Percentiles rank a stretch among this genome's conserved stretches.
Evolutionary conservation across 495 filamentous ascomycete species (phyloP).

Genomic region (Apodospora peruviana): DNA sequence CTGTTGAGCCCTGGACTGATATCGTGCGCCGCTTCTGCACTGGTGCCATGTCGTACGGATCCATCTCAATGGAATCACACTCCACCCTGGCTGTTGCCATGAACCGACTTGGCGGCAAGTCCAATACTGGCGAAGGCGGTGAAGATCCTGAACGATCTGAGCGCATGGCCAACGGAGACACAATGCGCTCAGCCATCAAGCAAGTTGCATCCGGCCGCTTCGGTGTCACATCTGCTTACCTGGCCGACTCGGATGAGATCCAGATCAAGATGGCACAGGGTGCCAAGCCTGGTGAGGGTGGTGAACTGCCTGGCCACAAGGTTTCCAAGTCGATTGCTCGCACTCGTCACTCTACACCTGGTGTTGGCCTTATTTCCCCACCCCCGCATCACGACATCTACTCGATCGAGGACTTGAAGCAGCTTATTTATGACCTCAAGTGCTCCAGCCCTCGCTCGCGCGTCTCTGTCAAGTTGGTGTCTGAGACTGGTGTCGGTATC

Average conservation of each 20-base stretch:
- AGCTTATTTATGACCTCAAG: conserved; percentile 97
- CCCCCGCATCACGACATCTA: conserved; percentile 99
- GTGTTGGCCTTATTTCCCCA: conserved; percentile 97
- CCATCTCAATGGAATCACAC: conserved; percentile 99
- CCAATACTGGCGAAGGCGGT: conserved; percentile 97
- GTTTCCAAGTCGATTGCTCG: conserved; percentile 94
- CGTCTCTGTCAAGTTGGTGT: conserved; percentile 98
- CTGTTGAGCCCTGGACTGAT: conserved; percentile 98
- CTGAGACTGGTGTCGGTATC: conserved; percentile 96
- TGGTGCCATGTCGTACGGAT: conserved; percentile 99
- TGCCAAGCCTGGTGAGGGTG: conserved; percentile 97
- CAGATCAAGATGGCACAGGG: conserved; percentile 99
- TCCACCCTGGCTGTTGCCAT: conserved; percentile 96
- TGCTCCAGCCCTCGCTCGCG: conserved; percentile 93
- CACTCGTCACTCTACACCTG: conserved; percentile 96
- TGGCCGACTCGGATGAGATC: conserved; percentile 96
- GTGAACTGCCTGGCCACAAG: conserved; percentile 97
- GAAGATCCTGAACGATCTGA: conserved; percentile 92
- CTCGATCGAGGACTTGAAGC: conserved; percentile 97
- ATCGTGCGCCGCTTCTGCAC: conserved; percentile 97
- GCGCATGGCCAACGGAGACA: conserved; percentile 86
- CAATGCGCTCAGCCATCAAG: conserved; percentile 98
- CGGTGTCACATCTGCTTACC: conserved; percentile 95
- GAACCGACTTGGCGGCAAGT: conserved; percentile 97
- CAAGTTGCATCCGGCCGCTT: conserved; percentile 97